Evolutionary conservation across 306 rosid species (phyloP).

Genomic region (Sicyos baderoa): DNA sequence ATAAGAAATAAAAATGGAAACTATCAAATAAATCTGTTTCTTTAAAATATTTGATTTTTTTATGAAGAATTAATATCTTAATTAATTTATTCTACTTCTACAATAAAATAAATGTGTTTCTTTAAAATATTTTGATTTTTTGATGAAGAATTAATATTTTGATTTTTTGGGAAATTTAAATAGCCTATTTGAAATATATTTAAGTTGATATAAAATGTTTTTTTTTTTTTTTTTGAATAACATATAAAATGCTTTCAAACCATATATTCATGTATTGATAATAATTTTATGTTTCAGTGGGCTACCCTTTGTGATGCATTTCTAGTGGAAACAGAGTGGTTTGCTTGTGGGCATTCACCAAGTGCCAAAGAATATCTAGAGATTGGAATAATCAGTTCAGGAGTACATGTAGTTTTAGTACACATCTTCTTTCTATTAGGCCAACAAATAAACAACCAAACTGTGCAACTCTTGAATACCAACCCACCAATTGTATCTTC

Average conservation of each 20-base stretch:
- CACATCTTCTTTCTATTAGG: constrained; percentile 54
- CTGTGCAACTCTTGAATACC: constrained; percentile 25
- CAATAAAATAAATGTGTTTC: too few relatives aligned
- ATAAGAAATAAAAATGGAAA: too few relatives aligned
- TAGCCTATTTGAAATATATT: too few relatives aligned
- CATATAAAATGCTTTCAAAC: not conserved
- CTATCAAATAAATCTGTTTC: too few relatives aligned
- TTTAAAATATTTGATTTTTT: too few relatives aligned
- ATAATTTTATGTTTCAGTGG: constrained; percentile 33
- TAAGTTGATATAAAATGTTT: not conserved
- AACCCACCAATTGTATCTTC: constrained; percentile 39
- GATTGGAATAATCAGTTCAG: constrained; percentile 54
- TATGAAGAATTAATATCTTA: too few relatives aligned
- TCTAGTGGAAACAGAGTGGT: constrained; percentile 66
- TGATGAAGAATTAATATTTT: too few relatives aligned
- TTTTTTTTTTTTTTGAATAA: too few relatives aligned
- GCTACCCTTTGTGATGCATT: constrained; percentile 46
- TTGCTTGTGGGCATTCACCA: constrained; percentile 34
- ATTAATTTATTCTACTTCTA: too few relatives aligned
- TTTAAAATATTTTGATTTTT: too few relatives aligned
- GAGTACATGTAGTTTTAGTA: constrained; percentile 46
- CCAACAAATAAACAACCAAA: constrained; percentile 29
- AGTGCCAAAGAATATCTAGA: constrained; percentile 42
- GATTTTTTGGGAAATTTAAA: too few relatives aligned
- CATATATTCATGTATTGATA: not conserved